phyloP scores from a whole-genome alignment of 108 stramenopile genomes.

The Bacterosira constricta region DNA sequence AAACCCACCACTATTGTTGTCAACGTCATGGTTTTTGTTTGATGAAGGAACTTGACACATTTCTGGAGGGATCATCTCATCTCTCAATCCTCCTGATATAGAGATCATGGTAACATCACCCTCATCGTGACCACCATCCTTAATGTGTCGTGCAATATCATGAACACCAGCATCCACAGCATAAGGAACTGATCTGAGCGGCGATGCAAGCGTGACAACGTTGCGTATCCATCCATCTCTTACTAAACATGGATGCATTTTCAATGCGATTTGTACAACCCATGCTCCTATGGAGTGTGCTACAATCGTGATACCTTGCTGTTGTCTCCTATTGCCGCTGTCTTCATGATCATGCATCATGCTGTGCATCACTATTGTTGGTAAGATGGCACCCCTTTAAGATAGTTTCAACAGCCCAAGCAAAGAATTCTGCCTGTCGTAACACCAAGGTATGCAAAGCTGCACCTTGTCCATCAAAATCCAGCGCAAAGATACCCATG shows the following conservation, averaged over 20 bases:
- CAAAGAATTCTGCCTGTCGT: conserved; percentile 65
- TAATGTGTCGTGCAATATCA: conserved; percentile 30
- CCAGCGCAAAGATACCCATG: conserved; percentile 75
- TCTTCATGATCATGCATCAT: background rate
- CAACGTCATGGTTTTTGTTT: background rate
- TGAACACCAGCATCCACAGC: conserved; percentile 63
- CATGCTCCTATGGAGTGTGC: conserved; percentile 83
- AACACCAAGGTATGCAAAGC: conserved; percentile 72
- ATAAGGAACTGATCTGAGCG: conserved; percentile 61
- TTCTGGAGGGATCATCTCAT: conserved; percentile 80
- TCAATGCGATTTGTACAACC: conserved; percentile 55
- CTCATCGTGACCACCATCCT: conserved; percentile 11
- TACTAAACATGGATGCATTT: conserved; percentile 25
- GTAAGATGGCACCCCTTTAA: conserved; percentile 34
- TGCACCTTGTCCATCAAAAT: conserved; percentile 76
- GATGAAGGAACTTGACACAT: conserved; percentile 42
- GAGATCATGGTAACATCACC: conserved; percentile 46
- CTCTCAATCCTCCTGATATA: conserved; percentile 75
- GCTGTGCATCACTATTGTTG: background rate
- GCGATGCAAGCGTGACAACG: conserved; percentile 73
- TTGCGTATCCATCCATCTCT: conserved; percentile 44
- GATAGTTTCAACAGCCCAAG: conserved; percentile 48
- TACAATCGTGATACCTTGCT: conserved; percentile 53
- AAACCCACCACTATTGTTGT: background rate
- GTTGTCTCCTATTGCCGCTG: conserved; percentile 6